Evolutionary conservation across 23 red algal genomes (phyloP).

Genomic region (Gracilaria domingensis): DNA sequence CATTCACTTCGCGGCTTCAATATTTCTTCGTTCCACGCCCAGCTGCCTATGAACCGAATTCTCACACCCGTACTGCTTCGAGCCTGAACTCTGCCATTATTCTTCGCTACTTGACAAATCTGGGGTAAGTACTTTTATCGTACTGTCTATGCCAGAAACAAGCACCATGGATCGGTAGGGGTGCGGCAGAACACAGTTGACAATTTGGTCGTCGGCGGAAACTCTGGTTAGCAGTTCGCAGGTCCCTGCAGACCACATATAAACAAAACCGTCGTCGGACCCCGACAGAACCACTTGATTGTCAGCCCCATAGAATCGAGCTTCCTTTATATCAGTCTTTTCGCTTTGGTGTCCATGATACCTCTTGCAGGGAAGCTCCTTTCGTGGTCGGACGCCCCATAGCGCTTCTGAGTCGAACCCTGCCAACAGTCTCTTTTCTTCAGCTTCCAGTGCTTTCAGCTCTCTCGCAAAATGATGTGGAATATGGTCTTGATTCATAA

Average conservation of each 20-base stretch:
- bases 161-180: constrained; percentile 53
- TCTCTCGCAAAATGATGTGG: constrained; percentile 18
- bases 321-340: constrained; percentile 73
- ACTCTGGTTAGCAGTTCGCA: constrained; percentile 57
- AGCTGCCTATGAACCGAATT: not conserved
- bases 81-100: not conserved
- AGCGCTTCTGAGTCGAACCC: not conserved
- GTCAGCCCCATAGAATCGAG: constrained; percentile 52
- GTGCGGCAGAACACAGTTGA: constrained; percentile 68
- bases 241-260: constrained; percentile 61
- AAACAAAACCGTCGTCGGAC: constrained; percentile 62
- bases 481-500: constrained; percentile 1
- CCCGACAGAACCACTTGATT: constrained; percentile 72
- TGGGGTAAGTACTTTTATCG: constrained; percentile 57
- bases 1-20: not conserved
- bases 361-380: constrained; percentile 12
- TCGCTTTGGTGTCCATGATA: constrained; percentile 52
- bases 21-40: not conserved
- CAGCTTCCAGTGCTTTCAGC: constrained; percentile 33
- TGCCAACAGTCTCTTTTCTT: constrained; percentile 8
- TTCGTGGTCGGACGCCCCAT: constrained; percentile 7
- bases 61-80: not conserved
- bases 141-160: constrained; percentile 54
- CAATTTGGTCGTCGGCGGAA: constrained; percentile 61
- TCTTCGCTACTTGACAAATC: not conserved